phyloP scores from a whole-genome alignment of 2,329 filamentous ascomycete species.

The Ophiostoma novo-ulmi region DNA sequence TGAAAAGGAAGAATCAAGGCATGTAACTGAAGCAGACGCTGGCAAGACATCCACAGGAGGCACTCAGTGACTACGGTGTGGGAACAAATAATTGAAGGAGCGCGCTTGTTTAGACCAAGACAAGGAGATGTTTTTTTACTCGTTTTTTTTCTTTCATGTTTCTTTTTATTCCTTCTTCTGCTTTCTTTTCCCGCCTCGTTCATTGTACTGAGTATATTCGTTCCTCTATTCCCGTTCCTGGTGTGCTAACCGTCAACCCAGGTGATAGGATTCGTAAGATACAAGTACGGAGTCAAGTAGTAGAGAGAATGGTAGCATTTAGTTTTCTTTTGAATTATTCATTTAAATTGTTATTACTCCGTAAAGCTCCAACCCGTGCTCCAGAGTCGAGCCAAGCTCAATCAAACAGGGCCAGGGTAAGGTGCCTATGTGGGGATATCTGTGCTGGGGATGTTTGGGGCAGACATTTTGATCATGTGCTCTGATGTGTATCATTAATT shows the following conservation, averaged over 20 bases:
- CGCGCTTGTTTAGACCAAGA: background rate
- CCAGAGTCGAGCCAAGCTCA: background rate
- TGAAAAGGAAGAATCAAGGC: background rate
- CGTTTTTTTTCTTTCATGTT: background rate
- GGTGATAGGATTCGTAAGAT: background rate
- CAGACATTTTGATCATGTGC: conserved; percentile 7
- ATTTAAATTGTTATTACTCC: background rate
- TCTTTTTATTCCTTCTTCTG: background rate
- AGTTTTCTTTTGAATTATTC: too few species aligned
- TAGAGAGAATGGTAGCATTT: background rate
- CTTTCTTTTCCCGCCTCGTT: background rate
- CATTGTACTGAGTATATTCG: background rate
- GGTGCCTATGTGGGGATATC: background rate
- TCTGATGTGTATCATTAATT: conserved; percentile 2
- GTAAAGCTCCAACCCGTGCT: background rate
- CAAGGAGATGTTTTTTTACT: background rate
- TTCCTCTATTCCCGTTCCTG: background rate
- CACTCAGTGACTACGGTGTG: background rate
- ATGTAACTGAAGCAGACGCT: background rate
- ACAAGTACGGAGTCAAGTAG: background rate
- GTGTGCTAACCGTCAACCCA: background rate
- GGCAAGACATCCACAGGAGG: too few species aligned
- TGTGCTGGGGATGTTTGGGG: background rate
- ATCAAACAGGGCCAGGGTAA: conserved; percentile 6
- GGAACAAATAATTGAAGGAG: background rate